Conservation (phyloP, 495 filamentous ascomycete species). For the Penicillium coprophilum region DNA sequence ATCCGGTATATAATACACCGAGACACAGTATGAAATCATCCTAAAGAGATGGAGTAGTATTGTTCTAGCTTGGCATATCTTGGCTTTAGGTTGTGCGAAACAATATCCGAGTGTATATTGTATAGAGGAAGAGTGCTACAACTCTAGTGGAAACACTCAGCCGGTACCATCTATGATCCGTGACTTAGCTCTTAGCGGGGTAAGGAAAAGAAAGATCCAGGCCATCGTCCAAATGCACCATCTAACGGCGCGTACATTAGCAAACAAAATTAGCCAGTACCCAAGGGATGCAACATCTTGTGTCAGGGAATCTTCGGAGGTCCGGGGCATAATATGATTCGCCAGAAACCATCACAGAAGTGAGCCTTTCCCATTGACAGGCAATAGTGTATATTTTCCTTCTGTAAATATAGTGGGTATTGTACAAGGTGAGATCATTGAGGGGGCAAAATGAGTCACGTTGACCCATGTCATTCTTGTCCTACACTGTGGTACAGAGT, state of each 20-base stretch:
- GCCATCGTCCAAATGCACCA: not conserved
- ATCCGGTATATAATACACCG: not conserved
- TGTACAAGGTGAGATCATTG: not conserved
- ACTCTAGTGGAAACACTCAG: not conserved
- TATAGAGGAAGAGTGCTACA: too few relatives aligned
- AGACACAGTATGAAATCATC: not conserved
- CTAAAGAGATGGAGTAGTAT: not conserved
- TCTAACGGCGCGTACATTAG: not conserved
- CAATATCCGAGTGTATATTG: too few relatives aligned
- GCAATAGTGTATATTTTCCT: not conserved
- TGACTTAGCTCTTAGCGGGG: too few relatives aligned
- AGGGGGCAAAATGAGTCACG: not conserved
- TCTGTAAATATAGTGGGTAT: too few relatives aligned
- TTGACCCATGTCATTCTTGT: not conserved
- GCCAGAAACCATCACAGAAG: not conserved
- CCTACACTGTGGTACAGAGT: not conserved
- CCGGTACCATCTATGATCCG: too few relatives aligned
- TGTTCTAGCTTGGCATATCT: not conserved
- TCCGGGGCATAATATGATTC: constrained; percentile 22
- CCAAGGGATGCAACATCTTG: not conserved
- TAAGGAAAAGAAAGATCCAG: not conserved
- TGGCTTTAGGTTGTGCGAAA: not conserved
- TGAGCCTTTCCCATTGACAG: not conserved
- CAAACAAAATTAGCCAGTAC: not conserved
- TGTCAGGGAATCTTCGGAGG: constrained; percentile 17